Base-by-base conservation (phyloP, 257 asterid genomes). In the Nicotiana tabacum region DNA sequence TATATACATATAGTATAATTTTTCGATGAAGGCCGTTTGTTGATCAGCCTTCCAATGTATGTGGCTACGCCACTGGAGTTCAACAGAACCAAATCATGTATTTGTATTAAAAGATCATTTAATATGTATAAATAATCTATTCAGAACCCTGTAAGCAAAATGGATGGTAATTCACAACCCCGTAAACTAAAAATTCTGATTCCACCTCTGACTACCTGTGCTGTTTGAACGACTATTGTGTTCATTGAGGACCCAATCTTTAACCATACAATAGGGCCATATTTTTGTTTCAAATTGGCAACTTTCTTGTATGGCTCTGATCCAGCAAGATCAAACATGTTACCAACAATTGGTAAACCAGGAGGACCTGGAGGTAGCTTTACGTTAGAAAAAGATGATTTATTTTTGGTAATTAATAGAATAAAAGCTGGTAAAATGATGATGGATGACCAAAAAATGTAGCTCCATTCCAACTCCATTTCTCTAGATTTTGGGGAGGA, bases 341-440 rank as follows among this genome's bases (percentile, higher is more conserved):
- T 87, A 66, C 94, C 92, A 64, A 90, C 84, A 35, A 89, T 39
- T 16, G 91, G 94, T 86, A 90, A 88, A 61, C 94, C 92, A 0
- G 65, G 76, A 5, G 92, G 94, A 6, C 94, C 92, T 0, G 91
- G 94, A 3, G 91, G 91, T 27, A 85, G 58, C 4, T 37, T 27
- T n/a, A 21, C 21, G 17, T n/a, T 69, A 0, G 55, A 58, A 13
- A 57, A 29, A 21, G 6, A 43, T 11, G 84, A 81, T 39, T 8
- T 32, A 13, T n/a, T 83, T 18, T 55, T 33, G 18, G 24, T 9
- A 62, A 72, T 13, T 17, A 57, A 9, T 60, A 70, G 24, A 83
- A 84, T 67, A 1, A 82, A 43, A 21, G 61, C 46, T 39, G 82
- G 81, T 83, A 84, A 77, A 5, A 77, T 2, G 11, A 86, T 66